Conservation (phyloP, 768 basidiomycete species). For the Sistotremastrum suecicum region DNA sequence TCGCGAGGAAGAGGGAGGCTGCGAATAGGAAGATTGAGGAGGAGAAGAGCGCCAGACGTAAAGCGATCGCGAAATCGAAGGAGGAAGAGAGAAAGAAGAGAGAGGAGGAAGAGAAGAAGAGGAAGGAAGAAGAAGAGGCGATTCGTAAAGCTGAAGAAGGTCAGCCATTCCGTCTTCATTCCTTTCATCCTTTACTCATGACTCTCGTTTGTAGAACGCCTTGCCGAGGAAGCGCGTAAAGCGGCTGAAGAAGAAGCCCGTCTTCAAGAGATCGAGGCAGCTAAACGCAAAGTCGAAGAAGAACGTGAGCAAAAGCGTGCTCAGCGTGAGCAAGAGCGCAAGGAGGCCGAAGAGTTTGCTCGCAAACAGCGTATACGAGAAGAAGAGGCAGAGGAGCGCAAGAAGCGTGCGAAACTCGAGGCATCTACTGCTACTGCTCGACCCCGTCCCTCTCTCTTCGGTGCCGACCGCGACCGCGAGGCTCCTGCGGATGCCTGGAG, state of each 20-base stretch:
- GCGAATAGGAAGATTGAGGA: constrained; percentile 63
- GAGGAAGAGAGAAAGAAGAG: constrained; percentile 36
- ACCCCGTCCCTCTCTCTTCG: constrained; percentile 15
- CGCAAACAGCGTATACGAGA: constrained; percentile 51
- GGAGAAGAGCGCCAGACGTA: constrained; percentile 66
- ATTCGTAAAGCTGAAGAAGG: constrained; percentile 31
- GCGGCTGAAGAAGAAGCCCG: constrained; percentile 34
- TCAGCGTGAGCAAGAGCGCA: too few species aligned
- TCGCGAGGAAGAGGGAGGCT: constrained; percentile 37
- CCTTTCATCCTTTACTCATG: neutral
- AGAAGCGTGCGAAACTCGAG: constrained; percentile 11
- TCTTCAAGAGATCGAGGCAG: constrained; percentile 42
- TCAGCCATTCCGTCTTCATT: constrained; percentile 17
- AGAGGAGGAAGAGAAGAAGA: constrained; percentile 26
- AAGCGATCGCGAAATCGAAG: constrained; percentile 38
- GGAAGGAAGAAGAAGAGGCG: constrained; percentile 25
- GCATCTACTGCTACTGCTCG: constrained; percentile 18
- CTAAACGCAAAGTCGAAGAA: constrained; percentile 26
- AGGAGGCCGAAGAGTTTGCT: constrained; percentile 13
- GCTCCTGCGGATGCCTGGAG: constrained; percentile 14
- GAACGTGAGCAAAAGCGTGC: constrained; percentile 37
- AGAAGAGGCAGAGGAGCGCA: constrained; percentile 48
- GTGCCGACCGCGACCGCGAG: constrained; percentile 10
- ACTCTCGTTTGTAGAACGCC: constrained; percentile 7
- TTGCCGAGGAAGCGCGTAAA: constrained; percentile 41